Base-by-base conservation (phyloP, 805 yeast genomes). In the Lipomyces orientalis region DNA sequence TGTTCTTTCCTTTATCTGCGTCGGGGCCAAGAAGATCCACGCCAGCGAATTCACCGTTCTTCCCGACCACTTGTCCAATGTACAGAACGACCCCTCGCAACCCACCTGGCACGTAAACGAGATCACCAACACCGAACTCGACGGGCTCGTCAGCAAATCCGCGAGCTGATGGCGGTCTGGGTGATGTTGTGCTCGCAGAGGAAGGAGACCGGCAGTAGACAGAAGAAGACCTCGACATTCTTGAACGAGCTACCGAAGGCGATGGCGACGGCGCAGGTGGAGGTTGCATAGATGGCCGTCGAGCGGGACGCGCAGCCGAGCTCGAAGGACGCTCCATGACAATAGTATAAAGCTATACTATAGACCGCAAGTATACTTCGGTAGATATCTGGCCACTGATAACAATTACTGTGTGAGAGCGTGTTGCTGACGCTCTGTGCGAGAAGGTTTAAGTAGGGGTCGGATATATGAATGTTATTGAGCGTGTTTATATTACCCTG, bases 1-100 rank as follows among this genome's bases (percentile, higher is more conserved):
- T 85, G 75, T 94, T 95, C 77, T 91, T 90, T 29, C 99, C 99
- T 64, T 86, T 81, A 4, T 81, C 75, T 0, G 85, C 79, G 54
- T 86, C 84, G 0, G 87, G 88, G 1, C 90, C 93, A n/a, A 87
- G 74, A 55, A 94, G 80, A 76, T 94, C 98, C 5, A 94, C 84
- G 1, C 99, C 99, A 4, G 93, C 97, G 80, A 88, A 94, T 10
- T 83, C 81, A 0, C 97, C 97, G 6, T 79, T 78, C 75, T 90
- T 91, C 29, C 88, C 88, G 29, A 87, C 84, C 19, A 94, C 1
- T 83, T 78, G 0, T 97, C 99, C 71, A n/a, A 68, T 51, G 60
- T 55, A 68, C 19, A 60, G 33, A 10, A 68, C 64, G 12, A 64
- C 67, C 8, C 71, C 71, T 1, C 67, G 62, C 43, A 43, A 10